These are phyloP conservation scores for Seminavis robusta DNA, from an alignment of 108 stramenopile genomes.

Conservation along the genomic window DNA sequence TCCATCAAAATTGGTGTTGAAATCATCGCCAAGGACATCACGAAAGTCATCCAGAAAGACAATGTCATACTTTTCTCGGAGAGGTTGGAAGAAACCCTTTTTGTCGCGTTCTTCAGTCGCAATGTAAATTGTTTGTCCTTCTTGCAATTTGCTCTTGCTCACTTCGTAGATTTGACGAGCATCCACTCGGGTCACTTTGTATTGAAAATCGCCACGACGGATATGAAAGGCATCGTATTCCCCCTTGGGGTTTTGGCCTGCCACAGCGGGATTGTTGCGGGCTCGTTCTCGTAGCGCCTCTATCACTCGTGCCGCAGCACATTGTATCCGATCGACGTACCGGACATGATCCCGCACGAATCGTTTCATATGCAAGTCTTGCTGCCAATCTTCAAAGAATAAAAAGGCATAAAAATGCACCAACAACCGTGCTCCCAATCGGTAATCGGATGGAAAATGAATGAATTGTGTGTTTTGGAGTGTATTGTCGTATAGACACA, in stretches of 20 bases:
- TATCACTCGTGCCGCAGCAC: conserved; percentile 74
- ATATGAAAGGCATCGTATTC: conserved; percentile 76
- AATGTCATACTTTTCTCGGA: conserved; percentile 46
- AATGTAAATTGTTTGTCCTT: conserved; percentile 53
- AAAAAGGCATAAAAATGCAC: conserved; percentile 89
- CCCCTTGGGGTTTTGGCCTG: conserved; percentile 26
- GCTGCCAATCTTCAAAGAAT: conserved; percentile 87
- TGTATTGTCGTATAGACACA: conserved; percentile 71
- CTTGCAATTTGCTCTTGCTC: conserved; percentile 15
- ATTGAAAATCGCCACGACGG: conserved; percentile 72
- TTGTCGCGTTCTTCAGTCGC: conserved; percentile 69
- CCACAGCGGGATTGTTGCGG: neutral
- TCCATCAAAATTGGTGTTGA: conserved; percentile 60
- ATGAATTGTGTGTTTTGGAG: conserved; percentile 68
- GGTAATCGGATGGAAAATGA: conserved; percentile 34
- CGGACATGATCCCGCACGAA: conserved; percentile 78
- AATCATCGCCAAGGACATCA: conserved; percentile 29
- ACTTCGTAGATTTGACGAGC: conserved; percentile 21
- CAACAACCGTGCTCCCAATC: neutral
- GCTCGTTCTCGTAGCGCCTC: conserved; percentile 51
- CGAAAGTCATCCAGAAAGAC: conserved; percentile 67
- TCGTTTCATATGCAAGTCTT: conserved; percentile 70
- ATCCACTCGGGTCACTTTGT: conserved; percentile 19
- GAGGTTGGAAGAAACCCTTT: conserved; percentile 54
- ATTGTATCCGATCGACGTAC: conserved; percentile 78